Evolutionary conservation across 768 basidiomycete species (phyloP), one percentile per base, ranked within the genome.

Genomic region (Sporobolomyces pararoseus): DNA sequence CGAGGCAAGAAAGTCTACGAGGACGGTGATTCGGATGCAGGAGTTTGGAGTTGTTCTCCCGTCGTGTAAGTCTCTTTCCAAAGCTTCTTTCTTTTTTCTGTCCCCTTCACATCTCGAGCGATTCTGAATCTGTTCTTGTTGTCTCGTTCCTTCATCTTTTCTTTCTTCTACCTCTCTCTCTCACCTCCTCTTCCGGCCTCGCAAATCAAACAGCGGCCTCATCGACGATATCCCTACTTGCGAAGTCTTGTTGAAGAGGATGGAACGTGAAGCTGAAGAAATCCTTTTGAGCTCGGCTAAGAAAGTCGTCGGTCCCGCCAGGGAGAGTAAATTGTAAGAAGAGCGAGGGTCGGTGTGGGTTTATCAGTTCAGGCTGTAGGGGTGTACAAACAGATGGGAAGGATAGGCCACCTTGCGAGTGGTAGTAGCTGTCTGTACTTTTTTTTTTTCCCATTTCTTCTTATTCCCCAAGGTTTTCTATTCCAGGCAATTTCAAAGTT

Each of bases 201-300:
- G n/a, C n/a, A n/a, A n/a, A n/a, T n/a, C n/a, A n/a, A n/a, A 47
- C 23, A 57, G 55, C 4, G 81, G 81, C 0, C 71, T 82, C 68
- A 91, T 95, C 77, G 83, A 88, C 46, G 91, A 95, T 77, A 86
- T 90, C 50, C 90, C 90, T 19, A 89, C 88, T 2, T 94, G 91
- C 80, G 83, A 87, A 65, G 88, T 83, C 61, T 80, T 96, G 35
- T 69, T 95, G 63, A 75, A 77, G 23, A 81, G 84, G 73, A 84
- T 95, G 52, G 93, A 91, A 81, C 82, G 77, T 59, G 91, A 91
- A 77, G 87, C 87, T 0, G 88, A 89, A 78, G 84, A 67, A 59
- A 47, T 67, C 31, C 17, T 74, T 35, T 10, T 70, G 16, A 44
- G 53, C 9, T 49, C 53, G 4, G 68, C 72, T 6, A 53, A 34